Base-by-base conservation (phyloP, 164 flowering plant genomes). In the Chloranthus sessilifolius region DNA sequence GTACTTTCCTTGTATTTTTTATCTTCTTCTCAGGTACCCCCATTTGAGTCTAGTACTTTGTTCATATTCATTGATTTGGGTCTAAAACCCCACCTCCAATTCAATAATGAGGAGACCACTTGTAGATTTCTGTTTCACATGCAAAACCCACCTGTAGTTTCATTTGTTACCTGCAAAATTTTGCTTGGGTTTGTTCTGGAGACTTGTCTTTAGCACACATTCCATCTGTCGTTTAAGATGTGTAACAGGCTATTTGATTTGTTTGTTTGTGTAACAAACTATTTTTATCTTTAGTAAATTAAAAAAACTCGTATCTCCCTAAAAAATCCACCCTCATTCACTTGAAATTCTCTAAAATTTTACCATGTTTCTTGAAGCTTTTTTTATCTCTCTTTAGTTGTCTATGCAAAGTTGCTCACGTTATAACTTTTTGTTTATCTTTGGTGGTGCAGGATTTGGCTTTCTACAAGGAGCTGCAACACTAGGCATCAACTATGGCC, bases 401-500 rank as follows among this genome's bases (percentile, higher is more conserved):
- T n/a, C n/a, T n/a, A n/a, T n/a, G n/a, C n/a, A n/a, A n/a, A n/a
- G n/a, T n/a, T n/a, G n/a, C n/a, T n/a, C n/a, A n/a, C n/a, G n/a
- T n/a, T n/a, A n/a, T n/a, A n/a, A n/a, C n/a, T n/a, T n/a, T n/a
- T n/a, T n/a, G n/a, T n/a, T n/a, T n/a, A n/a, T n/a, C n/a, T 34
- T 40, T 61, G 28, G 9, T 27, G 10, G 22, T 46, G 31, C 68
- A 78, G 86, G 67, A 47, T 50, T 41, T 28, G 68, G 70, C 5
- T 29, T 61, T 15, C 6, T 67, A n/a, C 50, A 3, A 63, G 64
- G 68, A 64, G 85, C 62, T 1, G 31, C 64, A 9, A 53, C 85
- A 3, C 57, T 92, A 1, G 98, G 98, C 10, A 82, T 92, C 62
- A 92, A 92, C 68, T 92, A 92, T 47, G 98, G 98, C 14, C 96